A percentile compares a stretch with the other conserved stretches of the same genome.
Conservation (phyloP, 768 basidiomycete genomes). For the Paxillus ammoniavirescens region DNA sequence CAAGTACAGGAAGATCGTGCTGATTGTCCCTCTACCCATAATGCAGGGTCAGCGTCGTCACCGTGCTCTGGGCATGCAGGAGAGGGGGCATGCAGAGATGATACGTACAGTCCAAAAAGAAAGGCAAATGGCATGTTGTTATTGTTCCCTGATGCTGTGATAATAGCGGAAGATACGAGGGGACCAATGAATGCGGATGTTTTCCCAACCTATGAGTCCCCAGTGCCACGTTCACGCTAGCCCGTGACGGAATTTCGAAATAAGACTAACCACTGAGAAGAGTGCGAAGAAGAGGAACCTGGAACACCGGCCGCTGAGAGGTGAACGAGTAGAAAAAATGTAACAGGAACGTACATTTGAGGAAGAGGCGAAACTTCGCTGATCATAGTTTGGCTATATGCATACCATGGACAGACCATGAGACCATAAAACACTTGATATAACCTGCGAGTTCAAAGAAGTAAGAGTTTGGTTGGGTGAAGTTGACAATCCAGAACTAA, state of each 20-base stretch:
- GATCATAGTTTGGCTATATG: constrained; percentile 82
- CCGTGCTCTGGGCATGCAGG: background rate
- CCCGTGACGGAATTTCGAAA: background rate
- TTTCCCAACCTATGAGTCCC: constrained; percentile 53
- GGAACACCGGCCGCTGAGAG: background rate
- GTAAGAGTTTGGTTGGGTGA: background rate
- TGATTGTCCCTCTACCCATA: constrained; percentile 17
- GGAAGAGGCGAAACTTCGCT: constrained; percentile 71
- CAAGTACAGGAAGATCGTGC: constrained; percentile 56
- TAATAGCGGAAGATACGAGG: constrained; percentile 72
- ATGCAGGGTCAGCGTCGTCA: background rate
- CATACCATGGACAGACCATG: constrained; percentile 79
- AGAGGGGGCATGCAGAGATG: background rate
- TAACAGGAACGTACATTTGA: constrained; percentile 51
- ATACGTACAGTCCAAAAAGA: constrained; percentile 61
- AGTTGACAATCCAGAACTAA: background rate
- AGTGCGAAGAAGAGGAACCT: constrained; percentile 77
- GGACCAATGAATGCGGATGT: constrained; percentile 78
- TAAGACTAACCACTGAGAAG: constrained; percentile 56
- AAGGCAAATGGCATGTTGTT: constrained; percentile 78
- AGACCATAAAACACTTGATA: constrained; percentile 73
- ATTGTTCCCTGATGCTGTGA: constrained; percentile 63
- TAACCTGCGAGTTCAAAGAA: constrained; percentile 39
- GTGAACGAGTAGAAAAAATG: background rate
- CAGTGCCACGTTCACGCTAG: background rate